These are phyloP conservation scores for Rhododendron griersonianum DNA, from an alignment of 148 eudicot genomes.

Conservation along the genomic window DNA sequence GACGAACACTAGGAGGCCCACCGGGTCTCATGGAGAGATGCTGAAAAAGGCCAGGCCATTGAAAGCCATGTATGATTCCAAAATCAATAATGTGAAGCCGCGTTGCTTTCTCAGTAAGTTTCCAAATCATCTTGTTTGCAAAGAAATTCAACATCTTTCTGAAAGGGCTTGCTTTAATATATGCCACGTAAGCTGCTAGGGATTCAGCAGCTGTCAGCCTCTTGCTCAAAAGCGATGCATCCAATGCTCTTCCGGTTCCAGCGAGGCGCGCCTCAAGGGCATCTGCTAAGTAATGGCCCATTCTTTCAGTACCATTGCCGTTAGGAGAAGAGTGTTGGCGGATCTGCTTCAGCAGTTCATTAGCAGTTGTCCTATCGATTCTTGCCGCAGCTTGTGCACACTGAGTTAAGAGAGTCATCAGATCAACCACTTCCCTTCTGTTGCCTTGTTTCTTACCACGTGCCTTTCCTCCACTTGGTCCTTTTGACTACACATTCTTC, in stretches of 20 bases:
- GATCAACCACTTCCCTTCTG: slow-evolving; percentile 39
- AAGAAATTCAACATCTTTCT: slow-evolving; percentile 36
- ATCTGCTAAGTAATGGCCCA: slow-evolving; percentile 31
- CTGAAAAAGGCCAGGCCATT: no score
- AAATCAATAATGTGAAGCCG: slow-evolving; percentile 55
- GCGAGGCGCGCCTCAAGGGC: slow-evolving; percentile 40
- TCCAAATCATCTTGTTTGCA: slow-evolving; percentile 46
- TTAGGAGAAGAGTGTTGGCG: slow-evolving; percentile 28
- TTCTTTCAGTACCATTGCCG: slow-evolving; percentile 27
- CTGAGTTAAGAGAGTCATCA: slow-evolving; percentile 42
- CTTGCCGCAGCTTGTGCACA: slow-evolving; percentile 63
- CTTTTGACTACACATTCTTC: not conserved
- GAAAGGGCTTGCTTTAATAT: slow-evolving; percentile 45
- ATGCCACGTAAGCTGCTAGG: slow-evolving; percentile 35
- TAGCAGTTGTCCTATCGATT: slow-evolving; percentile 35
- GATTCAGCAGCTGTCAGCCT: slow-evolving; percentile 36
- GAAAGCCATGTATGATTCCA: slow-evolving; percentile 24
- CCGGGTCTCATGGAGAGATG: no score
- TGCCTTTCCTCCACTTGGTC: slow-evolving; percentile 5
- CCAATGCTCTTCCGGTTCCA: slow-evolving; percentile 46
- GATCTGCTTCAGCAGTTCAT: slow-evolving; percentile 34
- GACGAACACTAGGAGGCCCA: no score
- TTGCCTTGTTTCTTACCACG: slow-evolving; percentile 14
- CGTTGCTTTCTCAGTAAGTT: slow-evolving; percentile 27
- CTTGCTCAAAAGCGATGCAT: slow-evolving; percentile 14